These are phyloP conservation scores for Talaromyces adpressus DNA, from an alignment of 495 filamentous ascomycete species.

Conservation along the genomic window DNA sequence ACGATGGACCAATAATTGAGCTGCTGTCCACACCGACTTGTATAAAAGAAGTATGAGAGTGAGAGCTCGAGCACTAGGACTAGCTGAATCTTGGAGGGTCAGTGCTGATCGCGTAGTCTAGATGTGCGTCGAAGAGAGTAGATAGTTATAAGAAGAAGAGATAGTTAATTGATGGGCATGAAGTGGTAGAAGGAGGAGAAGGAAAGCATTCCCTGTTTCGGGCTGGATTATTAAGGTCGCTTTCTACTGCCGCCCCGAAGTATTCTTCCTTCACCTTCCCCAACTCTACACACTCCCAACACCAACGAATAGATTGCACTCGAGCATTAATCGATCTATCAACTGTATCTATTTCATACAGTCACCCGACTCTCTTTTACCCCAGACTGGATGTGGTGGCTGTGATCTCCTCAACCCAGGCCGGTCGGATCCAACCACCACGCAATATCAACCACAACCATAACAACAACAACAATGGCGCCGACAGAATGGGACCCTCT, in stretches of 20 bases:
- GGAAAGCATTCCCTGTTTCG: not conserved
- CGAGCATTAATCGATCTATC: not conserved
- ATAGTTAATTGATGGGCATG: not conserved
- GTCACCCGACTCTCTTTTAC: not conserved
- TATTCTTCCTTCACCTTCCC: not conserved
- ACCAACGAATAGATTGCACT: not conserved
- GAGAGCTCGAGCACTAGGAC: not conserved
- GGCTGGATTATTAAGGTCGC: not conserved
- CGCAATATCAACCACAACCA: not conserved
- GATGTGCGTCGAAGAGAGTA: not conserved
- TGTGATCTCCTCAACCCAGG: not conserved
- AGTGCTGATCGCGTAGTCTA: not conserved
- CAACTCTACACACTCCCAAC: not conserved
- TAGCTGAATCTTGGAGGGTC: not conserved
- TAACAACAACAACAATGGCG: not conserved
- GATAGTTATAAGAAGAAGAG: not conserved
- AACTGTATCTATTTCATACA: not conserved
- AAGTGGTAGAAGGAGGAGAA: not conserved
- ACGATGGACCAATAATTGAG: not conserved
- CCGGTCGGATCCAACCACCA: not conserved
- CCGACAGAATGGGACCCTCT: conserved; percentile 15
- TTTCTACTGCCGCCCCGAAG: not conserved
- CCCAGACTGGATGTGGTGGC: not conserved
- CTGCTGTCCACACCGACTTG: not conserved
- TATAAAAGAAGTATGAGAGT: not conserved